phyloP scores from a whole-genome alignment of 495 filamentous ascomycete species.

The Neurospora sp. region DNA sequence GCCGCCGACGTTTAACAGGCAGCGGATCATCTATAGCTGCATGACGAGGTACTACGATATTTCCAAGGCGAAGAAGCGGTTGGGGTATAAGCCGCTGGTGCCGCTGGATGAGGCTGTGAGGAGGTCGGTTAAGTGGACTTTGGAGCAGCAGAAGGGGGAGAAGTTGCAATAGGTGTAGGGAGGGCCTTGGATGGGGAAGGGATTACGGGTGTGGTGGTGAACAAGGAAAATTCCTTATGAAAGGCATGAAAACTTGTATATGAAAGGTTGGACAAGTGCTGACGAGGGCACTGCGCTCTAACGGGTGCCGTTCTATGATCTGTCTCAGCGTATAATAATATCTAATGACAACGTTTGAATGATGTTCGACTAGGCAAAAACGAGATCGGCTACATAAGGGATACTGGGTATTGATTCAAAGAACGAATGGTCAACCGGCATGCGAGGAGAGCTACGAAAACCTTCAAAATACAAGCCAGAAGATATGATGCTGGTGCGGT shows the following conservation, averaged over 20 bases:
- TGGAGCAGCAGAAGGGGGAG: slow-evolving; percentile 40
- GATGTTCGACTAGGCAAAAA: background rate
- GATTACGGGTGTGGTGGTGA: background rate
- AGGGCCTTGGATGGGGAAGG: background rate
- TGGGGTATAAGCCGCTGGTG: slow-evolving; percentile 70
- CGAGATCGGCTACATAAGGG: background rate
- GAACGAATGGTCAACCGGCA: background rate
- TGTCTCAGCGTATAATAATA: background rate
- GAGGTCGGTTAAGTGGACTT: slow-evolving; percentile 55
- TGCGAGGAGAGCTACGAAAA: background rate
- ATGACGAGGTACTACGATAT: slow-evolving; percentile 83
- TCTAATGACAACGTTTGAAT: background rate
- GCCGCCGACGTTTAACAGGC: slow-evolving; percentile 63
- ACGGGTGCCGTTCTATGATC: background rate
- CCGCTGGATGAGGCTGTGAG: slow-evolving; percentile 63
- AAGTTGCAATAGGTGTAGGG: background rate
- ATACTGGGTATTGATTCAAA: background rate
- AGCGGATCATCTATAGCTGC: slow-evolving; percentile 63
- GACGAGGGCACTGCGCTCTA: background rate
- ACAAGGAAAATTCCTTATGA: background rate
- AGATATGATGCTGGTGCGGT: background rate
- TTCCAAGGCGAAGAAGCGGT: slow-evolving; percentile 67
- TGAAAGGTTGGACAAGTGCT: background rate
- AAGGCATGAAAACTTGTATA: background rate
- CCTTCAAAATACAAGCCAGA: background rate